phyloP scores from a whole-genome alignment of 2,329 filamentous ascomycete genomes.

The Dactylellina parvicollis region DNA sequence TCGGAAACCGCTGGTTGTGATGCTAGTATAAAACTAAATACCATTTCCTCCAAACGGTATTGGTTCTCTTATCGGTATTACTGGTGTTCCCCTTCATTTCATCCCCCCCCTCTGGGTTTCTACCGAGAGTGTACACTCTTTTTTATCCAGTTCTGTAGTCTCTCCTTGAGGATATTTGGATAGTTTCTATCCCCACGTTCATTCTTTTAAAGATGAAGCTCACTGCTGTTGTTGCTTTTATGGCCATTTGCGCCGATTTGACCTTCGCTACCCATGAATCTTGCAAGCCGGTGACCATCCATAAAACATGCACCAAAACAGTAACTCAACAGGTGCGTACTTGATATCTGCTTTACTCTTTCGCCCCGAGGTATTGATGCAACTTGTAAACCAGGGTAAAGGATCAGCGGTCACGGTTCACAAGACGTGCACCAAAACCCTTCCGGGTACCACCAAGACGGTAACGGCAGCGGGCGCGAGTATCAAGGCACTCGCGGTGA shows the following conservation, averaged over 20 bases:
- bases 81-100: neutral
- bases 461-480: neutral
- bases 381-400: too few relatives aligned
- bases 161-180: neutral
- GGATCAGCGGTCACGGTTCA: neutral
- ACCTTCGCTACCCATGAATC: neutral
- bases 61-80: neutral
- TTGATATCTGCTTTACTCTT: neutral
- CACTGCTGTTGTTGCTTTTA: neutral
- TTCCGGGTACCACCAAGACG: neutral
- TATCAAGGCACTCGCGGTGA: neutral
- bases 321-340: neutral
- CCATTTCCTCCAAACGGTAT: too few relatives aligned
- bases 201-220: slow-evolving; percentile 27
- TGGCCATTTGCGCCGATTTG: slow-evolving; percentile 18
- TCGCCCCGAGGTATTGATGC: neutral
- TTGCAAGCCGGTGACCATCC: neutral
- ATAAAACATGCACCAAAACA: slow-evolving; percentile 6
- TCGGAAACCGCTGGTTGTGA: too few relatives aligned
- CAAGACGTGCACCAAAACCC: slow-evolving; percentile 4
- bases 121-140: neutral
- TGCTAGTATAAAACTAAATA: too few relatives aligned
- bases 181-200: slow-evolving; percentile 1
- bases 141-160: neutral
- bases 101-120: neutral